Conservation (phyloP, 2,329 filamentous ascomycete species). For the Cercospora sojina region DNA sequence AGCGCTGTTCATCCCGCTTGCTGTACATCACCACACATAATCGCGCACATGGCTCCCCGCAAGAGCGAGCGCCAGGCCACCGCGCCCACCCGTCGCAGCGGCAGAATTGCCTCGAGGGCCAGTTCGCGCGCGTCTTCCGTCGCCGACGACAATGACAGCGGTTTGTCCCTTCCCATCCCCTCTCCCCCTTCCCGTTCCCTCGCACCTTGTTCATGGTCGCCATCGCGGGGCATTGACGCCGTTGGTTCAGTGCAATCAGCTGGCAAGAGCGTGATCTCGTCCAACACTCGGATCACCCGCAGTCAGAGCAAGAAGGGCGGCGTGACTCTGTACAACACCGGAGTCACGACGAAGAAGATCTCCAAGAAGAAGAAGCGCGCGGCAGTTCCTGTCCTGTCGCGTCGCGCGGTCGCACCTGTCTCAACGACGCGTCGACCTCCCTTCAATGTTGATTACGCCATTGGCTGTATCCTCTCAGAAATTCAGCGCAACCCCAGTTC, state of each 20-base stretch:
- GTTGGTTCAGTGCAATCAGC: not conserved
- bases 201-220: not conserved
- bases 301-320: not conserved
- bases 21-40: not conserved
- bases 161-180: slow-evolving; percentile 11
- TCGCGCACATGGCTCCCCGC: not conserved
- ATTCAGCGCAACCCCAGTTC: not conserved
- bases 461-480: slow-evolving; percentile 11
- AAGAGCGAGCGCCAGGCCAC: slow-evolving; percentile 5
- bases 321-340: not conserved
- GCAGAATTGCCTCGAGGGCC: slow-evolving; percentile 14
- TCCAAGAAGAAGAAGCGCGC: not conserved
- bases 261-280: slow-evolving; percentile 1
- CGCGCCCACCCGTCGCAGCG: slow-evolving; percentile 17
- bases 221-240: slow-evolving; percentile 9
- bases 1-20: not conserved
- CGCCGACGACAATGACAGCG: slow-evolving; percentile 10
- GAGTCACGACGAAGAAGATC: not conserved
- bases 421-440: not conserved
- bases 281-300: not conserved
- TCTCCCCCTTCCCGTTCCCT: not conserved
- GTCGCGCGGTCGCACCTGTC: slow-evolving; percentile 1
- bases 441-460: slow-evolving; percentile 9
- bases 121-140: slow-evolving; percentile 17
- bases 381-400: not conserved